Base-by-base conservation (phyloP, 768 basidiomycete species). In the Tricholoma sp. region DNA sequence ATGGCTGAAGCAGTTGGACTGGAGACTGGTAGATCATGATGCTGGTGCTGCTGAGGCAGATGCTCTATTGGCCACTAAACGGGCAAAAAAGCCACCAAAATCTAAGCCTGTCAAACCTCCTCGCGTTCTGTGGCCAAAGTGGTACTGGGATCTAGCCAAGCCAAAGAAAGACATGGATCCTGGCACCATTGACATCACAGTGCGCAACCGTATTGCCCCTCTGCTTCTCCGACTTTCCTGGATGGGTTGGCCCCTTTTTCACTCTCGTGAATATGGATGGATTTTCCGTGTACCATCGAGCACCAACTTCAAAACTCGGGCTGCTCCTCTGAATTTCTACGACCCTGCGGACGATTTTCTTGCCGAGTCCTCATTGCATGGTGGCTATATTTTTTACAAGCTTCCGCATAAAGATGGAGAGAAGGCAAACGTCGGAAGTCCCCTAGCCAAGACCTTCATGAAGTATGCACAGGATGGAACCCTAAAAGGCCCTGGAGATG, bases 371-470 rank as follows among this genome's bases (percentile, higher is more conserved):
- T 64, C 68, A 3, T 69, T 77, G 11, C 73, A 76, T 15, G 78
- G 74, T 3, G 80, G 80, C 2, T 88, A 76, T 65, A 55, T 75
- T 1, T 99, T 94, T 72, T 91, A 91, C 78, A 94, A 97, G 70
- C 78, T 99, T 0, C 97, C 97, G 0, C 97, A 99, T 71, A 94
- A 94, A 68, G 94, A 96, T 61, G 96, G 96, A 2, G 94, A 96
- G 59, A 81, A 82, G 54, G 91, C 91, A 17, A 98, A 98, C 66
- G 96, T 99, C n/a, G 96, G 94, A 2, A 93, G 80, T 60, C 94
- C 95, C 4, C 80, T 98, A 4, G 80, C 84, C 37, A 97, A 98
- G 72, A 84, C 83, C 4, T 98, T 98, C 68, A 80, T 97, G 70
- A 88, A 89, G 66, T 90, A 83, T 61, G 88, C 91, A 32, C 86